A percentile compares a stretch with the other conserved stretches of the same genome.
Conservation (phyloP, 129 eudicot species). For the Centella asiatica region DNA sequence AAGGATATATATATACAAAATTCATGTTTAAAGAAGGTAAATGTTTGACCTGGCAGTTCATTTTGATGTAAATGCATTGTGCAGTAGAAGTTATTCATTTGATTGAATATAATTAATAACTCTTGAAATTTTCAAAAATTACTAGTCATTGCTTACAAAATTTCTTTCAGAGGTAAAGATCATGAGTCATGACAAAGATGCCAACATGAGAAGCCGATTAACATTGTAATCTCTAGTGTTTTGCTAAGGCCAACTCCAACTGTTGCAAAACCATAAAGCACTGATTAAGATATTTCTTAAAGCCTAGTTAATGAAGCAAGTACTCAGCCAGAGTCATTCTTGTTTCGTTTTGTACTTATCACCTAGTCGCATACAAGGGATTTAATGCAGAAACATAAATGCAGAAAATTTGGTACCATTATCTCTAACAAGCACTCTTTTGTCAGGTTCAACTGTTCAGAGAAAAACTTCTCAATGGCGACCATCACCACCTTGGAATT, state of each 20-base stretch:
- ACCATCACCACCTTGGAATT: slow-evolving; percentile 36
- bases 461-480: slow-evolving; percentile 37
- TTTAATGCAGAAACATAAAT: neutral
- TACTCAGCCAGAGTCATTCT: neutral
- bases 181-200: no score
- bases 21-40: no score
- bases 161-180: no score
- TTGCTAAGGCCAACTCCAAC: neutral
- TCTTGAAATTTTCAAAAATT: no score
- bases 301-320: neutral
- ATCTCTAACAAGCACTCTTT: slow-evolving; percentile 59
- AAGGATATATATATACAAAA: no score
- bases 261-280: neutral
- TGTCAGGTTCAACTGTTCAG: slow-evolving; percentile 50
- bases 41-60: no score
- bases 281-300: neutral
- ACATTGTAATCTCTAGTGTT: neutral
- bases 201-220: neutral
- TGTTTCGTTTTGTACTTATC: neutral
- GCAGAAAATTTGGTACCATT: slow-evolving; percentile 38
- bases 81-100: no score
- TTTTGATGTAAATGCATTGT: no score
- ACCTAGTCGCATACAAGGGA: neutral
- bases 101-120: no score
- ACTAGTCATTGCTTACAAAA: no score